Evolutionary conservation across 495 filamentous ascomycete species (phyloP).

Genomic region (Penicillium psychrofluorescens): DNA sequence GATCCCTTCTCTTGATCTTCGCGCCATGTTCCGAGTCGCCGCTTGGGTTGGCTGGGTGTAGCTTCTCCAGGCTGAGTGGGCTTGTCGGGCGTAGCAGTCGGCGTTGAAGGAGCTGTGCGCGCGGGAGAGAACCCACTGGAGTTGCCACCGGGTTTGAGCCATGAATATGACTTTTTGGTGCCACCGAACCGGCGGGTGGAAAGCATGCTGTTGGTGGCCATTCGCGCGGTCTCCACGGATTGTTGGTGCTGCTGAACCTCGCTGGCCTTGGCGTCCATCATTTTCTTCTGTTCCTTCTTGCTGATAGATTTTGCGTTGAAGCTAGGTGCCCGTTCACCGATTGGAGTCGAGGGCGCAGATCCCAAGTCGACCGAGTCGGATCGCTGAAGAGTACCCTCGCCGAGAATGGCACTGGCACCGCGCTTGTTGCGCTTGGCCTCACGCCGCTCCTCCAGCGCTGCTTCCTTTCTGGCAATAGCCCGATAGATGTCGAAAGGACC

Average conservation of each 20-base stretch:
- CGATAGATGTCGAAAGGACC: conserved; percentile 33
- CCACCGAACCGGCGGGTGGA: conserved; percentile 35
- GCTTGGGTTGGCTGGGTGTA: conserved; percentile 17
- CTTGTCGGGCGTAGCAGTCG: conserved; percentile 27
- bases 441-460: conserved; percentile 43
- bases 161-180: conserved; percentile 39
- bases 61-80: conserved; percentile 21
- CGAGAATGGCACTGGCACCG: conserved; percentile 32
- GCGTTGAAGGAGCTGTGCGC: conserved; percentile 27
- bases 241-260: conserved; percentile 46
- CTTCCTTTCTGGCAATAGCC: conserved; percentile 25
- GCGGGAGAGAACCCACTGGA: conserved; percentile 35
- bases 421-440: conserved; percentile 44
- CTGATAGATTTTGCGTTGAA: conserved; percentile 49
- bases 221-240: conserved; percentile 40
- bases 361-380: conserved; percentile 31
- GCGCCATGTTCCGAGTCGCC: conserved; percentile 37
- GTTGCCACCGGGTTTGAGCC: conserved; percentile 32
- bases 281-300: conserved; percentile 47
- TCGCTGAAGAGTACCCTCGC: conserved; percentile 23
- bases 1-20: conserved; percentile 41
- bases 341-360: conserved; percentile 35
- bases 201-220: conserved; percentile 39
- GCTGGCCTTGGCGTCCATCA: conserved; percentile 39
- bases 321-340: conserved; percentile 36